Base-by-base conservation (phyloP, 2,329 filamentous ascomycete genomes). In the Trichoderma endophyticum region DNA sequence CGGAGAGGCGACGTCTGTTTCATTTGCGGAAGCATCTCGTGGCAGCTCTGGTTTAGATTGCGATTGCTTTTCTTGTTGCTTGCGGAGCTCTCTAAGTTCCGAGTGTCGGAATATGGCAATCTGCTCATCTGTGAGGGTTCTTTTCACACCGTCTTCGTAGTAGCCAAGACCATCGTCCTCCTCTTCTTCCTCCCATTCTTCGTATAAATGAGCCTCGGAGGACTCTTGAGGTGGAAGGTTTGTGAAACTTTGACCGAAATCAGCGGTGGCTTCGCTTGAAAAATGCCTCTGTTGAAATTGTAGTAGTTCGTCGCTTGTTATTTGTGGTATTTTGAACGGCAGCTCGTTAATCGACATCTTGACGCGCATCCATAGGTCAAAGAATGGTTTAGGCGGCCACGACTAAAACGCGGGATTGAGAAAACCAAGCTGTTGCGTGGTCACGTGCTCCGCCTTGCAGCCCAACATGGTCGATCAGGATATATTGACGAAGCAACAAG, bases 31-130 rank as follows among this genome's bases (percentile, higher is more conserved):
- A 18, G 64, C 57, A 15, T 48, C 57, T 57, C 54, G 57, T 24
- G 70, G 62, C 24, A 24, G 5, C 28, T n/a, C 48, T 21, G 56
- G 24, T 39, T 71, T 73, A 32, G 66, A 30, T 24, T 60, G 36
- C 0, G 59, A 14, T 21, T 77, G 80, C 71, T 80, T 84, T 56
- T 82, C 81, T 65, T 81, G 79, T 73, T 86, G 84, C 73, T 89
- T 88, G 30, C 93, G 84, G 51, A 97, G 83, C 14, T 88, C 82
- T 78, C 96, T 91, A 26, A 97, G 87, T 81, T 98, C 95, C 2
- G 93, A 95, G 79, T 97, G 93, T 73, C 95, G 88, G 80, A 98
- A 98, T 73, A 97, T 95, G 68, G 89, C 89, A 76, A 98, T 93
- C 83, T 98, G 93, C 76, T 94, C 93, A 78, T 98, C 93, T 11